Base-by-base conservation (phyloP, 345 rosid genomes). In the Rhizophora mangle region DNA sequence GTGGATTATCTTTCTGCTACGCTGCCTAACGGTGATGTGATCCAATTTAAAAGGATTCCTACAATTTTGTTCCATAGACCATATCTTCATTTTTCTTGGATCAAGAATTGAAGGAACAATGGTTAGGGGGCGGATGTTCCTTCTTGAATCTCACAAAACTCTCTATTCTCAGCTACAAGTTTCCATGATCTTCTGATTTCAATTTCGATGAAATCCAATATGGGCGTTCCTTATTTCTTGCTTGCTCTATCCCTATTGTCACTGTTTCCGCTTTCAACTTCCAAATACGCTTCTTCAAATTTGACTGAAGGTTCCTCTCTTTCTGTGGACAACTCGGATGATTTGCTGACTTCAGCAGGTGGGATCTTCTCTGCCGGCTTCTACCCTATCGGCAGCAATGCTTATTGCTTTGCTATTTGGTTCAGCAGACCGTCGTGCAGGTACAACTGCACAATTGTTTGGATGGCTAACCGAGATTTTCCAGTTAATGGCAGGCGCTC, bases 401-500 rank as follows among this genome's bases (percentile, higher is more conserved):
- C 82, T 46, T 72, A 59, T 51, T 39, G 63, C 72, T 77, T 81
- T 71, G 72, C 82, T 36, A 34, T 73, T 52, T 82, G 82, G 85
- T 72, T 73, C 70, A 68, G 56, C 69, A 62, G 63, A 13, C 47
- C 76, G 32, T 1, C 63, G 2, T 62, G 65, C 69, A 9, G 16
- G 21, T 43, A 43, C 49, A 3, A 55, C 36, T 16, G 4, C 36
- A 54, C 68, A 0, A 31, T 72, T 1, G 73, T 82, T 21, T 85
- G 84, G 86, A 80, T 78, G 83, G 84, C 86, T 27, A 85, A 85
- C 71, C 80, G 82, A 0, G 71, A 72, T 55, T 2, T 36, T 10
- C 85, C 85, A 0, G 82, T 79, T 34, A 85, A 85, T 32, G 85
- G 86, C 18, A 77, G 47, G 70, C 49, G 68, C 62, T 79, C 89